A percentile compares a stretch with the other conserved stretches of the same genome.
Conservation (phyloP, 805 yeast genomes). For the Sugiyamaella chiloensis region DNA sequence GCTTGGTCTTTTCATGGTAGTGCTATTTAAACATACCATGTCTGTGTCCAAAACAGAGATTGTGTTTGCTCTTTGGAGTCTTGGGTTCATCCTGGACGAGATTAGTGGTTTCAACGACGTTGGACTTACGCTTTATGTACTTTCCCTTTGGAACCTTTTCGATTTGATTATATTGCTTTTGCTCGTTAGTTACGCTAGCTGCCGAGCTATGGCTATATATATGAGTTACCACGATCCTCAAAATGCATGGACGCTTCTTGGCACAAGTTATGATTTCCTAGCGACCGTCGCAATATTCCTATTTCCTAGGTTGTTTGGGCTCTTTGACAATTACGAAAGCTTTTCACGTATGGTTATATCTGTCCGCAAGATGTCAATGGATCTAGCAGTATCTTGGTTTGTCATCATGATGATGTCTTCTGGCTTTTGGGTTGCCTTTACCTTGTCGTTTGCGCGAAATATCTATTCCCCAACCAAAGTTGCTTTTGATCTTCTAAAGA, state of each 20-base stretch:
- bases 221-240: constrained; percentile 1
- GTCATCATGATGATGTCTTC: constrained; percentile 48
- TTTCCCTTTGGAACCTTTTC: constrained; percentile 53
- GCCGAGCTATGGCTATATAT: constrained; percentile 22
- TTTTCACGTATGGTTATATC: constrained; percentile 51
- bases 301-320: constrained; percentile 45
- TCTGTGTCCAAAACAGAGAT: constrained; percentile 32
- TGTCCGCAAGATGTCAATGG: constrained; percentile 50
- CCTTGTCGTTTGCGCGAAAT: constrained; percentile 45
- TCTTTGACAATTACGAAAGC: constrained; percentile 49
- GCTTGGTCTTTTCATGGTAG: constrained; percentile 30
- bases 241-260: constrained; percentile 3
- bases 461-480: constrained; percentile 42
- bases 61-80: constrained; percentile 43
- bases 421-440: constrained; percentile 55
- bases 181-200: constrained; percentile 34
- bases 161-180: constrained; percentile 43
- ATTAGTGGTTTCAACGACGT: constrained; percentile 43
- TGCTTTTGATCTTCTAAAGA: constrained; percentile 49
- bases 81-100: constrained; percentile 49
- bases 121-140: constrained; percentile 44
- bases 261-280: constrained; percentile 30
- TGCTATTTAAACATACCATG: constrained; percentile 22
- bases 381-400: constrained; percentile 47
- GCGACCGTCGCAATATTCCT: constrained; percentile 46